Conservation (phyloP, 2,329 filamentous ascomycete genomes). For the Rutstroemia sp. region DNA sequence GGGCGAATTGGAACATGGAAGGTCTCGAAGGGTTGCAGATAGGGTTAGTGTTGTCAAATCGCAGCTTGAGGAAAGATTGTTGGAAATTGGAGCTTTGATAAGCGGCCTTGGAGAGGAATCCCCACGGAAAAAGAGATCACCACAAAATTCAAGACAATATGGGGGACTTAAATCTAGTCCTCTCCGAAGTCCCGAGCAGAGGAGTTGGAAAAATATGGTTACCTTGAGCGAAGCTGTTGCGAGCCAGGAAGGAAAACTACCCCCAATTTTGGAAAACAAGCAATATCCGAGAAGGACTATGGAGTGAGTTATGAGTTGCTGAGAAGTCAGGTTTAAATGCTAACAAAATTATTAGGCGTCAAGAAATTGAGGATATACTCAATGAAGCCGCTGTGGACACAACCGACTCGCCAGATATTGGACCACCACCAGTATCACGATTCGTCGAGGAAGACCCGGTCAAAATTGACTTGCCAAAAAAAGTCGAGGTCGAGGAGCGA, state of each 20-base stretch:
- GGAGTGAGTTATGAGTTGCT: constrained; percentile 43
- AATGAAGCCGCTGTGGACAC: constrained; percentile 27
- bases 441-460: constrained; percentile 50
- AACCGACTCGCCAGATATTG: constrained; percentile 61
- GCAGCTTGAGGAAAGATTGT: constrained; percentile 64
- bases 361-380: constrained; percentile 25
- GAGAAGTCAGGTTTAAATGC: not conserved
- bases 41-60: constrained; percentile 63
- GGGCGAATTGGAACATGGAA: constrained; percentile 56
- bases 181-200: constrained; percentile 41
- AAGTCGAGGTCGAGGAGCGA: constrained; percentile 9
- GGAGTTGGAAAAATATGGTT: constrained; percentile 42
- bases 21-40: constrained; percentile 52
- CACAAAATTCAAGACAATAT: constrained; percentile 31
- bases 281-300: constrained; percentile 59
- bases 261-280: constrained; percentile 65
- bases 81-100: constrained; percentile 62
- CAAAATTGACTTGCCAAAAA: constrained; percentile 43
- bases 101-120: constrained; percentile 57
- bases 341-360: constrained; percentile 19
- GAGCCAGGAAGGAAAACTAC: constrained; percentile 39
- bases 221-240: constrained; percentile 30
- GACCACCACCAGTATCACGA: constrained; percentile 52
- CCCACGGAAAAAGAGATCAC: constrained; percentile 41
- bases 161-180: constrained; percentile 28